Percentiles rank a stretch among this genome's conserved stretches.
Evolutionary conservation across 2,329 filamentous ascomycete genomes (phyloP).

Genomic region (Pseudogymnoascus sp.): DNA sequence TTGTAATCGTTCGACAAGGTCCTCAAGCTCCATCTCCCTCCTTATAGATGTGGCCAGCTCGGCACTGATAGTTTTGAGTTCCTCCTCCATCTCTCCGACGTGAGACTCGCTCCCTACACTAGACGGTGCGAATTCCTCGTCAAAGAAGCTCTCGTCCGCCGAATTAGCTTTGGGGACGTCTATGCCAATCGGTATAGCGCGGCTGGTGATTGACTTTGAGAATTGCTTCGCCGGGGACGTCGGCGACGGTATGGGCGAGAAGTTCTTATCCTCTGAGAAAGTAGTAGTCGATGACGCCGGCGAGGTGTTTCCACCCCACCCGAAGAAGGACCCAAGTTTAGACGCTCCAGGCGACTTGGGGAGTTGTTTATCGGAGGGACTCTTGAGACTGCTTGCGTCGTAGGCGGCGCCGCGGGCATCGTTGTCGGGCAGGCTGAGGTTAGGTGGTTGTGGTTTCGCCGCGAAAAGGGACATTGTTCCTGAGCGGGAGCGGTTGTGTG

Average conservation of each 20-base stretch:
- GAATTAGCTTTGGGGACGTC: constrained; percentile 28
- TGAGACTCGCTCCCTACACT: constrained; percentile 39
- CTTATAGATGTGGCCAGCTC: constrained; percentile 90
- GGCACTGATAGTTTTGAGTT: constrained; percentile 84
- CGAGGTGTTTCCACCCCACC: constrained; percentile 50
- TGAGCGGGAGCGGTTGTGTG: constrained; percentile 20
- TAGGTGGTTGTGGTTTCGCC: constrained; percentile 25
- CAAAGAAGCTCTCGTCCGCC: constrained; percentile 33
- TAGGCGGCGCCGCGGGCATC: constrained; percentile 18
- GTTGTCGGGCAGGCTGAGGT: constrained; percentile 18
- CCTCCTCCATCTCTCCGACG: constrained; percentile 85
- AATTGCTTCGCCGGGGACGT: constrained; percentile 31
- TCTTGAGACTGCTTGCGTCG: constrained; percentile 22
- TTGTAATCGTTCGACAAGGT: constrained; percentile 82
- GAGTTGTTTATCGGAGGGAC: constrained; percentile 22
- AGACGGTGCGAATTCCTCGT: constrained; percentile 24
- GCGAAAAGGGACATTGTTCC: constrained; percentile 29
- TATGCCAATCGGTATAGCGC: constrained; percentile 31
- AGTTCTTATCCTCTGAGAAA: constrained; percentile 50
- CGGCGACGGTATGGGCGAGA: constrained; percentile 51
- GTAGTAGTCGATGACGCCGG: constrained; percentile 53
- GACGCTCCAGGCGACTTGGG: constrained; percentile 41
- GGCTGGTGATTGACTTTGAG: constrained; percentile 17
- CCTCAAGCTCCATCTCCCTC: constrained; percentile 92
- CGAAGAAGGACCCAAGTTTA: constrained; percentile 59